phyloP scores from a whole-genome alignment of 148 eudicot species.

The Polygonum maritimum region DNA sequence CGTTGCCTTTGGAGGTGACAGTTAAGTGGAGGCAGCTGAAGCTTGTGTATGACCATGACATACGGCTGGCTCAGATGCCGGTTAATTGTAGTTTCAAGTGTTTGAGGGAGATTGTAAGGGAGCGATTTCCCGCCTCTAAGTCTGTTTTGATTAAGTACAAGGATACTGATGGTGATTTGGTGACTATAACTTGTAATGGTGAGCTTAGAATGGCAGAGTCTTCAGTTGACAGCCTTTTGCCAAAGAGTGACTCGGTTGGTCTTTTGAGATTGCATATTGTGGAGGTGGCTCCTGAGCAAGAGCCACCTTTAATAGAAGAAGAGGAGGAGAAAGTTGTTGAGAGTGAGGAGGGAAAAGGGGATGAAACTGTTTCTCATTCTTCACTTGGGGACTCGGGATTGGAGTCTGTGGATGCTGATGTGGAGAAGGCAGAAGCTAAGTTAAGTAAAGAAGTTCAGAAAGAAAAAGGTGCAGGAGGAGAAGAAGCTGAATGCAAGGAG shows the following conservation, averaged over 20 bases:
- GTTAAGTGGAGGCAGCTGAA: conserved; percentile 66
- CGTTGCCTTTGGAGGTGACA: conserved; percentile 17
- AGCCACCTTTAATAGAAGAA: conserved; percentile 67
- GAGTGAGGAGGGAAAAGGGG: conserved; percentile 40
- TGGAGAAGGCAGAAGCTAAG: conserved; percentile 37
- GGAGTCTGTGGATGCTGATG: conserved; percentile 45
- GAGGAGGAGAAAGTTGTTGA: conserved; percentile 45
- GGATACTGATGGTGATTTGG: conserved; percentile 82
- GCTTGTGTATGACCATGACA: conserved; percentile 90
- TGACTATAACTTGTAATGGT: conserved; percentile 67
- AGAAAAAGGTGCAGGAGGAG: conserved; percentile 36
- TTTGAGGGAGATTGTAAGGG: conserved; percentile 65
- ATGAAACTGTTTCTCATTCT: conserved; percentile 55
- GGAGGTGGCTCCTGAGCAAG: conserved; percentile 83
- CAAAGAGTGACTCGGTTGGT: conserved; percentile 44
- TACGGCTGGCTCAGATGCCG: conserved; percentile 85
- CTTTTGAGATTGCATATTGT: conserved; percentile 79
- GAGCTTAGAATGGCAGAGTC: conserved; percentile 85
- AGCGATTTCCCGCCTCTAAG: conserved; percentile 70
- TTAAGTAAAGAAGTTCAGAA: conserved; percentile 26
- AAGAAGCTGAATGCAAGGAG: conserved; percentile 63
- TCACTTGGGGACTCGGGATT: conserved; percentile 43
- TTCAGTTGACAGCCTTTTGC: conserved; percentile 42
- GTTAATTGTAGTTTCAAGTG: conserved; percentile 61
- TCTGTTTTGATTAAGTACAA: conserved; percentile 74